Percentiles rank a stretch among this genome's conserved stretches.
phyloP scores from a whole-genome alignment of 2,329 filamentous ascomycete species.

The Penicillium sp. region DNA sequence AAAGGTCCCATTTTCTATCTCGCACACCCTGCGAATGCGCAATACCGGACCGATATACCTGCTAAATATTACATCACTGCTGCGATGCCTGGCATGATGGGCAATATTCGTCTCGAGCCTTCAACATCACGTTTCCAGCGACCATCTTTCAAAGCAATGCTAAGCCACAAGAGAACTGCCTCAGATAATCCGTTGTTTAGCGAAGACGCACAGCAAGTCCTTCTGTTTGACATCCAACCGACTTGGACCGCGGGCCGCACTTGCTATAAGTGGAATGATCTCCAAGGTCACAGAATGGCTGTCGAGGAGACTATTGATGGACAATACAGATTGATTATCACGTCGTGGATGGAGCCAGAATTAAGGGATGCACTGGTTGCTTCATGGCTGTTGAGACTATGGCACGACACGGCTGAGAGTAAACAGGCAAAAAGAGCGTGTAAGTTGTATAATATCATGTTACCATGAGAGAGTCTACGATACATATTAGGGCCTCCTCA shows the following conservation, averaged over 20 bases:
- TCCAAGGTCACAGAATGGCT: slow-evolving; percentile 4
- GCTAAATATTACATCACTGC: slow-evolving; percentile 17
- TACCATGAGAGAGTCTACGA: background rate
- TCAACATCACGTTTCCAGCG: slow-evolving; percentile 4
- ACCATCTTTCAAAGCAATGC: background rate
- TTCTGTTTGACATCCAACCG: slow-evolving; percentile 4
- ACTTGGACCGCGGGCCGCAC: slow-evolving; percentile 2
- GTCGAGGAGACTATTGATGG: background rate
- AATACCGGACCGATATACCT: slow-evolving; percentile 18
- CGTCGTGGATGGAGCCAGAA: slow-evolving; percentile 1
- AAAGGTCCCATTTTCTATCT: slow-evolving; percentile 11
- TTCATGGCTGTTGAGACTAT: slow-evolving; percentile 18
- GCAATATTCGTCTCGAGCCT: slow-evolving; percentile 18
- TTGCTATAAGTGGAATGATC: slow-evolving; percentile 11
- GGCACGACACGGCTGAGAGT: slow-evolving; percentile 19
- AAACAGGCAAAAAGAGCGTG: slow-evolving; percentile 17
- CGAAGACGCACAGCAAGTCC: background rate
- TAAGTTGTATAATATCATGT: background rate
- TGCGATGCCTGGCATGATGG: slow-evolving; percentile 1
- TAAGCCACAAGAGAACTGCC: background rate
- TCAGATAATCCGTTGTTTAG: background rate
- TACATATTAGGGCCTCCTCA: background rate
- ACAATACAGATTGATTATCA: slow-evolving; percentile 4
- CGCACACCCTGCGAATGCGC: slow-evolving; percentile 16
- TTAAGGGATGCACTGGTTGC: slow-evolving; percentile 18